These are phyloP conservation scores for Erysiphe pulchra DNA, from an alignment of 2,329 filamentous ascomycete genomes.

Conservation along the genomic window DNA sequence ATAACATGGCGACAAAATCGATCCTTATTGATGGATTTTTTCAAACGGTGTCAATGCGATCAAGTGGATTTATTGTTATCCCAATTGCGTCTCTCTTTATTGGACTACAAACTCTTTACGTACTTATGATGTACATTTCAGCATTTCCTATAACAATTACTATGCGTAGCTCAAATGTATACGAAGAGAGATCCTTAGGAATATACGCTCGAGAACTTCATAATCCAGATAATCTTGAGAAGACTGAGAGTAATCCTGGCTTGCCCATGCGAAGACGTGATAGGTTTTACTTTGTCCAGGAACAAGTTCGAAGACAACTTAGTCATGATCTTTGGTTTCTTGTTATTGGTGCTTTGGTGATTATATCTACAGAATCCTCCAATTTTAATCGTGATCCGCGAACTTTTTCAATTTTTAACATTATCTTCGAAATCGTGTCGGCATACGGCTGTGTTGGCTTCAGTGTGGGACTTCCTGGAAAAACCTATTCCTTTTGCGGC, in stretches of 20 bases:
- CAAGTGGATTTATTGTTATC: slow-evolving; percentile 40
- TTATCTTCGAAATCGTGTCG: slow-evolving; percentile 30
- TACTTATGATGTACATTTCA: slow-evolving; percentile 42
- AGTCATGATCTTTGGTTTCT: slow-evolving; percentile 44
- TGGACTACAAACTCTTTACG: slow-evolving; percentile 31
- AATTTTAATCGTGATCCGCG: slow-evolving; percentile 25
- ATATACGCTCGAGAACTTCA: slow-evolving; percentile 19
- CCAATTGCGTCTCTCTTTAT: slow-evolving; percentile 27
- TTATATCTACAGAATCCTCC: slow-evolving; percentile 31
- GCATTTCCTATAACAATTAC: slow-evolving; percentile 36
- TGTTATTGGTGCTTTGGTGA: slow-evolving; percentile 30
- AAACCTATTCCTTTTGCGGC: slow-evolving; percentile 28
- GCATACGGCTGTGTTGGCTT: slow-evolving; percentile 37
- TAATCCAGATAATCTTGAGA: neutral
- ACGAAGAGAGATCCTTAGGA: slow-evolving; percentile 41
- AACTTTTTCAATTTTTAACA: slow-evolving; percentile 31
- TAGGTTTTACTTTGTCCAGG: slow-evolving; percentile 6
- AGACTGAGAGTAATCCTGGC: neutral
- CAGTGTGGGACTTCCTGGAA: slow-evolving; percentile 26
- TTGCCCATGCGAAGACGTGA: neutral
- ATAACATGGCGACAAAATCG: slow-evolving; percentile 23
- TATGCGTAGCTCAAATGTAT: slow-evolving; percentile 43
- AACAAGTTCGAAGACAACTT: slow-evolving; percentile 35
- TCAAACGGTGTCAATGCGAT: slow-evolving; percentile 35
- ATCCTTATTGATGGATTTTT: slow-evolving; percentile 39